Evolutionary conservation across 23 red algal genomes (phyloP).

Genomic region (Chondrus crispus): DNA sequence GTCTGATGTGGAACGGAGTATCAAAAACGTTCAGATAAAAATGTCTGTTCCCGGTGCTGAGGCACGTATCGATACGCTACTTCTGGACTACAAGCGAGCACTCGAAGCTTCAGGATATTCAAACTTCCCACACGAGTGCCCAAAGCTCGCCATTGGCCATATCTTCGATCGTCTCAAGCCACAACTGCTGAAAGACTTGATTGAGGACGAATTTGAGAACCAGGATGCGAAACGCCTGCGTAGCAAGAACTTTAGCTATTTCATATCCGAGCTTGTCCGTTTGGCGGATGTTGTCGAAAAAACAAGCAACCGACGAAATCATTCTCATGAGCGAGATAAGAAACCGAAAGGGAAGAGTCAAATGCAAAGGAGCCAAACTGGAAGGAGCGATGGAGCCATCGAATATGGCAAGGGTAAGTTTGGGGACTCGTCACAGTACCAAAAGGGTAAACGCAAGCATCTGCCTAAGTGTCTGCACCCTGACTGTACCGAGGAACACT

Average conservation of each 20-base stretch:
- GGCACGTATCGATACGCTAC: not conserved
- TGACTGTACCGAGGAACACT: not conserved
- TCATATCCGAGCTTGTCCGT: constrained; percentile 15
- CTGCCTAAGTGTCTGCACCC: not conserved
- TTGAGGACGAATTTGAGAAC: constrained; percentile 1
- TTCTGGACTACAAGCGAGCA: not conserved
- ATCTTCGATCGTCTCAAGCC: constrained; percentile 34
- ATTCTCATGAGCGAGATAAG: not conserved
- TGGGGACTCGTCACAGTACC: not conserved
- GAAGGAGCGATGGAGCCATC: not conserved
- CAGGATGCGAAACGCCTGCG: not conserved
- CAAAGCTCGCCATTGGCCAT: constrained; percentile 6
- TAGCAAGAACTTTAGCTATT: constrained; percentile 14
- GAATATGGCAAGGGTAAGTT: not conserved
- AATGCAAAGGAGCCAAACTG: not conserved
- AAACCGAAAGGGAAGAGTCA: not conserved
- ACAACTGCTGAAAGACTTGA: not conserved
- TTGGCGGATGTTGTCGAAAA: constrained; percentile 4
- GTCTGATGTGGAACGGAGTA: not conserved
- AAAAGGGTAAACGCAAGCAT: not conserved
- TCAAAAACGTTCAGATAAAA: constrained; percentile 15
- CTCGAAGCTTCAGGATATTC: not conserved
- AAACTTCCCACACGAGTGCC: not conserved
- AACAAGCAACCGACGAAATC: not conserved
- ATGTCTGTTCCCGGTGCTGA: not conserved